Percentiles rank a stretch among this genome's conserved stretches.
Evolutionary conservation across 2,329 filamentous ascomycete genomes (phyloP).

Genomic region (Xylaria sp.): DNA sequence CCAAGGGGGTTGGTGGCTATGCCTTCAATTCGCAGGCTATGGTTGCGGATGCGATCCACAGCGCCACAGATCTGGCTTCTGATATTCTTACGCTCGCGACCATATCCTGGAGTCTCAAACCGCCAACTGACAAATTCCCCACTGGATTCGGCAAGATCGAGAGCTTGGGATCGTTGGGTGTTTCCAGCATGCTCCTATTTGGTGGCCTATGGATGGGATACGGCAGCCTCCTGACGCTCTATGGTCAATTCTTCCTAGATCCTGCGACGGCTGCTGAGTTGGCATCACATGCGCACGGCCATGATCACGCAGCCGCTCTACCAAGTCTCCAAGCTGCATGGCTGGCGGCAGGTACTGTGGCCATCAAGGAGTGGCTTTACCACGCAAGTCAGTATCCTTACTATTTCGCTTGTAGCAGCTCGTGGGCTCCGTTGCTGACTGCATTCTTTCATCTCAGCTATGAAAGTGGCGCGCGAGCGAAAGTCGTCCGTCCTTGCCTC

Average conservation of each 20-base stretch:
- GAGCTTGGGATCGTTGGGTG: slow-evolving; percentile 90
- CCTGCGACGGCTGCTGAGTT: slow-evolving; percentile 63
- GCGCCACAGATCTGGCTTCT: slow-evolving; percentile 92
- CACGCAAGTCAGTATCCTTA: slow-evolving; percentile 80
- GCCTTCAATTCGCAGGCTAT: slow-evolving; percentile 94
- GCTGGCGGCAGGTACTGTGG: slow-evolving; percentile 89
- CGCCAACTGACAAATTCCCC: slow-evolving; percentile 85
- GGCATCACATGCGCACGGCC: slow-evolving; percentile 68
- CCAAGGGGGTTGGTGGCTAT: slow-evolving; percentile 92
- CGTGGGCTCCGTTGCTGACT: slow-evolving; percentile 44
- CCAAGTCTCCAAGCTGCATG: slow-evolving; percentile 95
- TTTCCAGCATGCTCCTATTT: slow-evolving; percentile 88
- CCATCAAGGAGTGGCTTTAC: slow-evolving; percentile 97
- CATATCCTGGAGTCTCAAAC: slow-evolving; percentile 90
- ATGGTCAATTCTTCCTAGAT: slow-evolving; percentile 78
- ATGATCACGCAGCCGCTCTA: slow-evolving; percentile 70
- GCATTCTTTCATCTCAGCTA: slow-evolving; percentile 64
- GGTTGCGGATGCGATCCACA: slow-evolving; percentile 94
- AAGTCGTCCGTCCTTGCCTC: slow-evolving; percentile 96
- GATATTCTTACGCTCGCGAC: slow-evolving; percentile 95
- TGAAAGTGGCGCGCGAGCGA: slow-evolving; percentile 94
- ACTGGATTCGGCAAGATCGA: slow-evolving; percentile 98
- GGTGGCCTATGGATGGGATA: slow-evolving; percentile 94
- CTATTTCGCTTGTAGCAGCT: neutral
- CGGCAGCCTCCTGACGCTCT: slow-evolving; percentile 76